Evolutionary conservation across 495 filamentous ascomycete genomes (phyloP).

Genomic region (Neurospora sp.): DNA sequence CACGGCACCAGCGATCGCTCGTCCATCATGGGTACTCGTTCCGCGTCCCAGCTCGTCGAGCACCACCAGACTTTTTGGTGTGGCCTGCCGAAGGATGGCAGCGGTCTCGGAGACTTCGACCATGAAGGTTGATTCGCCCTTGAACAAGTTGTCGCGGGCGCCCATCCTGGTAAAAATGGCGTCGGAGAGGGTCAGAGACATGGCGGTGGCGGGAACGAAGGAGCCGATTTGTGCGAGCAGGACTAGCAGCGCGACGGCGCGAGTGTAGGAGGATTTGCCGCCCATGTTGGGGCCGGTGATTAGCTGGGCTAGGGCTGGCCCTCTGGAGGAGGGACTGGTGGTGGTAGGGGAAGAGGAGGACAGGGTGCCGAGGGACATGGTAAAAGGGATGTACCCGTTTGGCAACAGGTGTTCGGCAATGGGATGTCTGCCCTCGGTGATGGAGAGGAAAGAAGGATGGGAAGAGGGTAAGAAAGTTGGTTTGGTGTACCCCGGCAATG

Average conservation of each 20-base stretch:
- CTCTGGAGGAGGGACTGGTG: not conserved
- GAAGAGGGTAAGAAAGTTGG: slow-evolving; percentile 56
- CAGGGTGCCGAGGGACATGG: slow-evolving; percentile 53
- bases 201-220: slow-evolving; percentile 74
- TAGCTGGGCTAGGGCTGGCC: slow-evolving; percentile 54
- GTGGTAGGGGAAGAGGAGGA: not conserved
- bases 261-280: slow-evolving; percentile 90
- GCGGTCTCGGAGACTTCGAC: slow-evolving; percentile 89
- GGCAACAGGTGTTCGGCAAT: slow-evolving; percentile 92
- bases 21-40: slow-evolving; percentile 89
- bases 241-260: slow-evolving; percentile 79
- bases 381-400: slow-evolving; percentile 86
- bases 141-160: slow-evolving; percentile 92
- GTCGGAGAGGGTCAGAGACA: slow-evolving; percentile 72
- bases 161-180: slow-evolving; percentile 96
- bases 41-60: slow-evolving; percentile 94
- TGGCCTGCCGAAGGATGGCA: slow-evolving; percentile 81
- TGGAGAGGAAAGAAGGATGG: slow-evolving; percentile 55
- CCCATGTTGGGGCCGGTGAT: slow-evolving; percentile 99
- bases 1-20: slow-evolving; percentile 90
- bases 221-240: slow-evolving; percentile 94
- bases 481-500: slow-evolving; percentile 82
- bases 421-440: slow-evolving; percentile 77
- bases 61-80: slow-evolving; percentile 69
- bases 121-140: slow-evolving; percentile 95